Percentiles rank a stretch among this genome's conserved stretches.
Evolutionary conservation across 225 moss, liverwort and hornwort genomes (phyloP).

Genomic region (Polytrichum formosum): DNA sequence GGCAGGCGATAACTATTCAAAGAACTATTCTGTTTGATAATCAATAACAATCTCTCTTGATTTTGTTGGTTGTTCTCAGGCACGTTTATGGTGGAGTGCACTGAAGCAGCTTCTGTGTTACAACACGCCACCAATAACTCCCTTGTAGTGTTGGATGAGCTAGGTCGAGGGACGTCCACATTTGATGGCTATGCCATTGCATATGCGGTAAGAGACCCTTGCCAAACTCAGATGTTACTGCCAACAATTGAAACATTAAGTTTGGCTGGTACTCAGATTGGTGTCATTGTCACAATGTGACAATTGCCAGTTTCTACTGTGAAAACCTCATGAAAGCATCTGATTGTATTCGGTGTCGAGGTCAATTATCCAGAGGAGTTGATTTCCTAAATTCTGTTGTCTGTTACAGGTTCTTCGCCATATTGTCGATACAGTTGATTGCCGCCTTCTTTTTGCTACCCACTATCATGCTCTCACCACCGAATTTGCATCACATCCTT

Average conservation of each 20-base stretch:
- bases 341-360: background rate
- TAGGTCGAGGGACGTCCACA: constrained; percentile 92
- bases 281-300: background rate
- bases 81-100: constrained; percentile 95
- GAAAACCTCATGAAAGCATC: background rate
- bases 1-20: too few species aligned
- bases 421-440: constrained; percentile 66
- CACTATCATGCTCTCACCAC: constrained; percentile 89
- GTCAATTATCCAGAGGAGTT: background rate
- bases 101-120: constrained; percentile 81
- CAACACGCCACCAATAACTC: constrained; percentile 82
- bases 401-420: constrained; percentile 65
- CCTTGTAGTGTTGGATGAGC: constrained; percentile 82
- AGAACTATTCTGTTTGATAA: too few species aligned
- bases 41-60: too few species aligned
- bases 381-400: background rate
- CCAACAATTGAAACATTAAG: background rate
- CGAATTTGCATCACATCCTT: constrained; percentile 65
- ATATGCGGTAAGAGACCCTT: constrained; percentile 59
- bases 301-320: background rate
- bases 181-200: constrained; percentile 96
- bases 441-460: constrained; percentile 86
- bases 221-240: background rate
- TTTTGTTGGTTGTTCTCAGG: constrained; percentile 37
- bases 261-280: background rate